Base-by-base conservation (phyloP, 2,329 filamentous ascomycete species). In the Mycosphaerella sp. region DNA sequence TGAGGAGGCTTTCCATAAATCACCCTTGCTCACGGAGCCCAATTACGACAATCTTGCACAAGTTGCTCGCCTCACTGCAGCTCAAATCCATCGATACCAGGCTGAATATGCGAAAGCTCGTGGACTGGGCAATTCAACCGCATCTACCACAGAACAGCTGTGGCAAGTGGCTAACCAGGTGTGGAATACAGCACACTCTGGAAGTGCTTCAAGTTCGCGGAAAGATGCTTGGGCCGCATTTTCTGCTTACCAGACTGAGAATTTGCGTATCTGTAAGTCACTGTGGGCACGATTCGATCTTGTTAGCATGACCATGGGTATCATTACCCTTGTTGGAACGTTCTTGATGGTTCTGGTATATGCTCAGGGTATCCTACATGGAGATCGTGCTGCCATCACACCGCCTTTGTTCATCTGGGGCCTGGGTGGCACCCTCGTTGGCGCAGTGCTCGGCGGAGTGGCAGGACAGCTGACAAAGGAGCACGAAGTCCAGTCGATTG, bases 241-340 rank as follows among this genome's bases (percentile, higher is more conserved):
- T 63, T 73, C 77, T 13, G 74, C 76, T 9, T 97, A 95, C 65
- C 89, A 96, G 66, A 75, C 75, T 27, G 81, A 87, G 64, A 95
- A 86, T 0, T 75, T 98, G 40, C 76, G 76, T 25, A 78, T 91
- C 10, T 97, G 88, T 73, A 87, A 89, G 66, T 79, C 78, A 35
- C 74, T 97, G 13, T 98, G 93, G 93, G 89, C 93, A 17, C 82
- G 87, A 32, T 98, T 98, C 61, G 89, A 98, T 67, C 76, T 95
- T 16, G 77, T 81, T 2, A 87, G 85, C 66, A 98, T 98, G 89
- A 64, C 85, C 12, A 76, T 86, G 56, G 93, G 93, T 41, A 82
- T 97, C 34, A 66, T 70, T 0, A 79, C 95, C 47, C 79, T 94
- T 55, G 76, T 80, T 2, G 71, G 80, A 18, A 83, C 86, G 2